Base-by-base conservation (phyloP, 352 stramenopile genomes). In the Discostella stelligera region DNA sequence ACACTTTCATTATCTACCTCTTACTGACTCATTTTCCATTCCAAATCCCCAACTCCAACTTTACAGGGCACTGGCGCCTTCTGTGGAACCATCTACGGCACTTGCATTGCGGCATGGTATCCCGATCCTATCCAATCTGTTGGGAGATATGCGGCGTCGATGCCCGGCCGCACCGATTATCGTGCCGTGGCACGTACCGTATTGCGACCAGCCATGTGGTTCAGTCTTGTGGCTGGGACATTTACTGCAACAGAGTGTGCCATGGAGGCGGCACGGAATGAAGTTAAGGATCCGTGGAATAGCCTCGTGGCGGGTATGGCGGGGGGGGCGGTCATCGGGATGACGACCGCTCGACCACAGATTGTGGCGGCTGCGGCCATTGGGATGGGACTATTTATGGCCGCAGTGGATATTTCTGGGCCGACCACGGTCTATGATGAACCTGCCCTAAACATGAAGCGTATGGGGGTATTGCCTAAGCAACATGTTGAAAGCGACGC, bases 261-360 rank as follows among this genome's bases (percentile, higher is more conserved):
- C 0, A 60, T 80, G 32, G 78, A 84, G 66, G 58, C 61, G 14
- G 60, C 62, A 52, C 75, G 63, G 41, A 79, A 72, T 61, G 70
- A 77, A 46, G 82, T 64, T 69, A 46, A 81, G 44, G 84, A 90
- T 72, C 53, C 77, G 9, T 84, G 71, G 71, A 91, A 91, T 74
- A 56, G 73, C 52, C 71, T 77, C 13, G 55, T 76, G 14, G 82
- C 71, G n/a, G 85, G 85, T 60, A 75, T 76, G 66, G 85, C 74
- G 16, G 83, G 80, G 11, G 85, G 85, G 59, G 37, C 76, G 20
- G 72, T 91, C 1, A 71, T 88, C 10, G 85, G 83, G 21, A 54
- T 81, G 3, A 83, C 73, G 5, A 74, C 50, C 3, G 59, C 73
- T 72, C 66, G 81, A 56, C 73, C 86, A 41, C 80, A 89, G 61